Evolutionary conservation across 805 yeast species (phyloP).

Genomic region (Allodekkera sacchari): DNA sequence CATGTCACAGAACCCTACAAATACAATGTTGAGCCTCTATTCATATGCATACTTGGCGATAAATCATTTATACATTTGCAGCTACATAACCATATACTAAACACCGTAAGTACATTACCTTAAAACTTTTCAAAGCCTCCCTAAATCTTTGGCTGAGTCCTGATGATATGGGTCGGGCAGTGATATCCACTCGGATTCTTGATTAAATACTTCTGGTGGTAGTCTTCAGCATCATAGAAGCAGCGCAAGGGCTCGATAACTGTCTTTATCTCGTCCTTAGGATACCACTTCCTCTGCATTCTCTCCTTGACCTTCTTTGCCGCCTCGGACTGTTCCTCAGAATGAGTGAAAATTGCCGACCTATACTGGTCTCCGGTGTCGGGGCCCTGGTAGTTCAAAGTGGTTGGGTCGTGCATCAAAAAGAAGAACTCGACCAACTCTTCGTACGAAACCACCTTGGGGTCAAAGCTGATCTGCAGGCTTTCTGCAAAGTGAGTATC

Average conservation of each 20-base stretch:
- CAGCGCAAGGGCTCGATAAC: slow-evolving; percentile 54
- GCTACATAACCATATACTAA: too few species aligned
- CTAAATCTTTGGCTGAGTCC: slow-evolving; percentile 57
- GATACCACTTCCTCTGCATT: slow-evolving; percentile 69
- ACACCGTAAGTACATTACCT: too few species aligned
- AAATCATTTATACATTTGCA: too few species aligned
- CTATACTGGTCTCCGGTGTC: slow-evolving; percentile 89
- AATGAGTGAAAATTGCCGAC: slow-evolving; percentile 65
- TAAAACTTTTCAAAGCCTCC: too few species aligned
- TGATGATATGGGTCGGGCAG: slow-evolving; percentile 80
- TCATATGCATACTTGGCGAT: too few species aligned
- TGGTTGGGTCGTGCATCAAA: slow-evolving; percentile 92
- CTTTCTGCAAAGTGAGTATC: slow-evolving; percentile 78
- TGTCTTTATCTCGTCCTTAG: slow-evolving; percentile 61
- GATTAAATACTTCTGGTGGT: slow-evolving; percentile 77
- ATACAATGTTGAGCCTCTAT: too few species aligned
- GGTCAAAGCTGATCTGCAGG: slow-evolving; percentile 76
- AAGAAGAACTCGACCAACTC: slow-evolving; percentile 78
- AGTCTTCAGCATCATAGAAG: slow-evolving; percentile 93
- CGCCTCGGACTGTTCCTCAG: slow-evolving; percentile 37
- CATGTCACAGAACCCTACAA: too few species aligned
- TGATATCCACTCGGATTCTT: slow-evolving; percentile 83
- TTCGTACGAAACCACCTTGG: slow-evolving; percentile 45
- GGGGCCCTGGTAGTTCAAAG: slow-evolving; percentile 74
- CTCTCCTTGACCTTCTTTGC: slow-evolving; percentile 35